phyloP scores from a whole-genome alignment of 257 asterid genomes.

The Cruciata laevipes region DNA sequence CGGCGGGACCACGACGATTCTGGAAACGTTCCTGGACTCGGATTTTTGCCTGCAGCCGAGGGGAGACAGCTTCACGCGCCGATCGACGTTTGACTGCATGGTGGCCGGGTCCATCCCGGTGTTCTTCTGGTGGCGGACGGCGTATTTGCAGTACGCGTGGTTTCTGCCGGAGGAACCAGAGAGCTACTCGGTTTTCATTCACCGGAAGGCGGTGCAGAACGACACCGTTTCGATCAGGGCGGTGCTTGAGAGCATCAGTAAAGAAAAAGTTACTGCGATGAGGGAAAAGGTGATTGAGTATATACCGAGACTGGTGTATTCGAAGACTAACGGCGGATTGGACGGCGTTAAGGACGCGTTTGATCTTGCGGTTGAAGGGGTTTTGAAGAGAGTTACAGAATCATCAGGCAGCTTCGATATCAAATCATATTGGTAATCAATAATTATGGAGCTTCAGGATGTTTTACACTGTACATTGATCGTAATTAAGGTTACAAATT shows the following conservation, averaged over 20 bases:
- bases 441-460: not conserved
- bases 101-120: conserved; percentile 89
- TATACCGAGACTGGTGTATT: conserved; percentile 52
- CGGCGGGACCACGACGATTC: conserved; percentile 50
- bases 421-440: conserved; percentile 26
- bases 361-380: conserved; percentile 71
- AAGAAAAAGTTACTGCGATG: conserved; percentile 43
- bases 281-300: conserved; percentile 55
- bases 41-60: conserved; percentile 85
- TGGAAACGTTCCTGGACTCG: conserved; percentile 59
- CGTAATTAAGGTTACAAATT: not conserved
- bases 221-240: conserved; percentile 43
- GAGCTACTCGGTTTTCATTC: conserved; percentile 68
- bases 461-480: not conserved
- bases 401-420: conserved; percentile 27
- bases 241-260: conserved; percentile 36
- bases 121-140: conserved; percentile 76
- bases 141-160: conserved; percentile 71
- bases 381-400: conserved; percentile 41
- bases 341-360: conserved; percentile 68
- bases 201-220: conserved; percentile 53
- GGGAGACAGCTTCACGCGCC: conserved; percentile 74
- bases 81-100: conserved; percentile 86
- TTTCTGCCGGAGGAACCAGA: conserved; percentile 58
- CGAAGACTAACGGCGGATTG: conserved; percentile 38